These are phyloP conservation scores for Botrytis sinoallii DNA, from an alignment of 2,329 filamentous ascomycete genomes.

Conservation along the genomic window DNA sequence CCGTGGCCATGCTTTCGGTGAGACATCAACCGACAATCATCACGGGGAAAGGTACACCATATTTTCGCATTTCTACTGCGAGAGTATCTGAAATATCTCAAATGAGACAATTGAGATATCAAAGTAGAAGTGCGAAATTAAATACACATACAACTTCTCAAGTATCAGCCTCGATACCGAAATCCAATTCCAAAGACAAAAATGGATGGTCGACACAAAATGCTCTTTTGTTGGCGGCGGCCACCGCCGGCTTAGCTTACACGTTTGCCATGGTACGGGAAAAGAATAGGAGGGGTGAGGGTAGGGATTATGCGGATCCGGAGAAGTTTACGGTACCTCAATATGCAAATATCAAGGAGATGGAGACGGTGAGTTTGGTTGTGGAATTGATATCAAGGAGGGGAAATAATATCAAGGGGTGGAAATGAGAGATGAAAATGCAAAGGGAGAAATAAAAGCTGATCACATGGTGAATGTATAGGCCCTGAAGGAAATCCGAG, in stretches of 20 bases:
- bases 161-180: not conserved
- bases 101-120: not conserved
- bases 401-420: not conserved
- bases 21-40: slow-evolving; percentile 11
- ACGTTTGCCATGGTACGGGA: slow-evolving; percentile 23
- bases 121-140: not conserved
- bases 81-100: not conserved
- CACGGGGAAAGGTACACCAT: not conserved
- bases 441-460: not conserved
- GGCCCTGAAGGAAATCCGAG: slow-evolving; percentile 56
- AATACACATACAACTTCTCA: not conserved
- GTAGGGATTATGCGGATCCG: slow-evolving; percentile 34
- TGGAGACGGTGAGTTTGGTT: slow-evolving; percentile 46
- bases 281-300: slow-evolving; percentile 5
- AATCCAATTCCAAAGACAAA: not conserved
- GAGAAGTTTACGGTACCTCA: slow-evolving; percentile 33
- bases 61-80: not conserved
- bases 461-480: slow-evolving; percentile 32
- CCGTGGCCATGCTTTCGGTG: slow-evolving; percentile 7
- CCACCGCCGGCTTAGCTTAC: slow-evolving; percentile 26
- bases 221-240: slow-evolving; percentile 30
- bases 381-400: not conserved
- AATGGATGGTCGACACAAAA: slow-evolving; percentile 29
- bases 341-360: slow-evolving; percentile 49
- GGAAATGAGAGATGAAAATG: not conserved